Conservation (phyloP, 2,329 filamentous ascomycete genomes). For the Claviceps arundinis region DNA sequence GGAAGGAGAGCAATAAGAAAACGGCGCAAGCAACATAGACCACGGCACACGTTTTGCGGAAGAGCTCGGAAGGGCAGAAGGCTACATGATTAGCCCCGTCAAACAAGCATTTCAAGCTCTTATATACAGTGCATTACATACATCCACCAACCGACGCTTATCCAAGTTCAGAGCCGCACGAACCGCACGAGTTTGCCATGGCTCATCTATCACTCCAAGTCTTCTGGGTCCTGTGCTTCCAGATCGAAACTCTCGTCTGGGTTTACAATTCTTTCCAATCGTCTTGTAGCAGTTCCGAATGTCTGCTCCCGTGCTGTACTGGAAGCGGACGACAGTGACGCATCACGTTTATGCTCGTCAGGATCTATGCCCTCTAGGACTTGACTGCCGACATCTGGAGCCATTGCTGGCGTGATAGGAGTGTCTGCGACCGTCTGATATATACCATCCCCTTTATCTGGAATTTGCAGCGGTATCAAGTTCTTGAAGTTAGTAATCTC, state of each 20-base stretch:
- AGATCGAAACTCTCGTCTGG: slow-evolving; percentile 6
- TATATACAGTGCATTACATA: background rate
- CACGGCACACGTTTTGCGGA: slow-evolving; percentile 1
- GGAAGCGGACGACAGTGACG: slow-evolving; percentile 11
- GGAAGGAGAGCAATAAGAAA: slow-evolving; percentile 10
- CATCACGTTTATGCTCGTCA: background rate
- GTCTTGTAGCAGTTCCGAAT: slow-evolving; percentile 7
- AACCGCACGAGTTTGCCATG: background rate
- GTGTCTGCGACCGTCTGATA: background rate
- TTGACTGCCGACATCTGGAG: background rate
- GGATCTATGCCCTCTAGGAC: background rate
- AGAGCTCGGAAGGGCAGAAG: background rate
- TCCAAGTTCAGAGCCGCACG: background rate
- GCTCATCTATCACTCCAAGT: background rate
- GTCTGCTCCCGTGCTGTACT: slow-evolving; percentile 13
- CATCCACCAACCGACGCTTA: background rate
- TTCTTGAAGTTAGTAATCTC: slow-evolving; percentile 12
- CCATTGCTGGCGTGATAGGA: background rate
- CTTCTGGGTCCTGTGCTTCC: slow-evolving; percentile 9
- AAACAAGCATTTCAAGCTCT: background rate
- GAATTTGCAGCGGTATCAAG: background rate
- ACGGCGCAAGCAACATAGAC: slow-evolving; percentile 9
- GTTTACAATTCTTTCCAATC: slow-evolving; percentile 4
- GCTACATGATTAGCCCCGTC: slow-evolving; percentile 1
- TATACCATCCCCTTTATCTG: background rate